phyloP scores from a whole-genome alignment of 1,284 basidiomycete species.

The Cryptococcus sp. region DNA sequence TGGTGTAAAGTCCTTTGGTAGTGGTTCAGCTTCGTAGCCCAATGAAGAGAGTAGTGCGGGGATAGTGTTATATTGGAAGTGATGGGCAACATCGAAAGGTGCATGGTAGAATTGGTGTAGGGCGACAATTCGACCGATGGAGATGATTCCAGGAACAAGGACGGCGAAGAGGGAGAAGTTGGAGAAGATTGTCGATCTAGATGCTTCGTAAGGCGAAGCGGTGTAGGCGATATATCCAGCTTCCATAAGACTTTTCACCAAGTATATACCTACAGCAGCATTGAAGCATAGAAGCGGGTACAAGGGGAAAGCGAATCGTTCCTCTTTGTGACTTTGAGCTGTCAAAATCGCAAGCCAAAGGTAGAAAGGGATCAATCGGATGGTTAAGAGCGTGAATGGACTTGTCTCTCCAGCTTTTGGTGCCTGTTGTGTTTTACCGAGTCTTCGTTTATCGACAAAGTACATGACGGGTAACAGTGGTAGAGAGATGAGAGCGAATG shows the following conservation, averaged over 20 bases:
- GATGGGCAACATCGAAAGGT: constrained; percentile 68
- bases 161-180: constrained; percentile 68
- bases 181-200: constrained; percentile 68
- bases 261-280: constrained; percentile 77
- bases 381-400: constrained; percentile 66
- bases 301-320: constrained; percentile 93
- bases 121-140: constrained; percentile 72
- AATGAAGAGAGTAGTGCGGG: constrained; percentile 73
- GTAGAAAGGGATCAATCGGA: constrained; percentile 81
- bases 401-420: constrained; percentile 60
- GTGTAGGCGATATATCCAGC: constrained; percentile 66
- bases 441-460: constrained; percentile 67
- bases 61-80: constrained; percentile 73
- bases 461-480: constrained; percentile 77
- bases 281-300: constrained; percentile 93
- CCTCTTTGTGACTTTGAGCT: constrained; percentile 90
- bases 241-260: constrained; percentile 81
- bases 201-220: constrained; percentile 81
- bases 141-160: constrained; percentile 61
- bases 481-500: constrained; percentile 71
- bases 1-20: constrained; percentile 25
- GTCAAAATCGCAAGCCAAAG: constrained; percentile 79
- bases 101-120: constrained; percentile 86
- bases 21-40: constrained; percentile 54
- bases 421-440: constrained; percentile 60